Base-by-base conservation (phyloP, 78 protist species). In the Guillardia theta region DNA sequence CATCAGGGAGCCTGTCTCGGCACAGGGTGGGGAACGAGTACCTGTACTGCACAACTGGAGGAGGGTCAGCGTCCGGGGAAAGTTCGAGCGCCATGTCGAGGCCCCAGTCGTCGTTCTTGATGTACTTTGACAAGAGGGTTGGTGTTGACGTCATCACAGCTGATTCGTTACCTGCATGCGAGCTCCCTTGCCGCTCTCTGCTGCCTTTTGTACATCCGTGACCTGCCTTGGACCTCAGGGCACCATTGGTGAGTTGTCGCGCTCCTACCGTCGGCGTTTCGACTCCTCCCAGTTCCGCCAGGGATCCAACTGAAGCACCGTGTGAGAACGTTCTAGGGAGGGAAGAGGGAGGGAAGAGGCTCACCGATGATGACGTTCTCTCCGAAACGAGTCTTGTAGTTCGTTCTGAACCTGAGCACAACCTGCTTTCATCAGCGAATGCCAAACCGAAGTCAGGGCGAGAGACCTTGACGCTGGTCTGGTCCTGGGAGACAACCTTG, bases 51-150 rank as follows among this genome's bases (percentile, higher is more conserved):
- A n/a, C n/a, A n/a, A n/a, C n/a, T n/a, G 6, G 78, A 12, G 78
- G 78, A 64, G 78, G 15, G 22, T 30, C 6, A 12, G 15, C 9
- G n/a, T 6, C 15, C 37, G 90, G 90, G 1, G 39, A 46, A 22
- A 78, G 90, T 78, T 78, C 90, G 18, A 78, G 30, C 37, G 48
- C 90, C 8, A 78, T 36, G 90, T 78, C 90, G 18, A 78, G 90
- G 18, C 90, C 90, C 90, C 90, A 78, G 12, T 78, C 90, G 90
- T 78, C 90, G 50, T 78, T 36, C 44, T 21, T 19, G 21, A 64
- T 64, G 80, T 64, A 64, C 62, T 53, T 12, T 53, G 18, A 21
- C 33, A 53, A 53, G 62, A 18, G 33, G 12, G 33, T 53, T 53
- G 18, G 18, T 53, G 12, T 53, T 53, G 12, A 21, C 18, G 12